Conservation (phyloP, 768 basidiomycete genomes). For the Lactarius sp. region DNA sequence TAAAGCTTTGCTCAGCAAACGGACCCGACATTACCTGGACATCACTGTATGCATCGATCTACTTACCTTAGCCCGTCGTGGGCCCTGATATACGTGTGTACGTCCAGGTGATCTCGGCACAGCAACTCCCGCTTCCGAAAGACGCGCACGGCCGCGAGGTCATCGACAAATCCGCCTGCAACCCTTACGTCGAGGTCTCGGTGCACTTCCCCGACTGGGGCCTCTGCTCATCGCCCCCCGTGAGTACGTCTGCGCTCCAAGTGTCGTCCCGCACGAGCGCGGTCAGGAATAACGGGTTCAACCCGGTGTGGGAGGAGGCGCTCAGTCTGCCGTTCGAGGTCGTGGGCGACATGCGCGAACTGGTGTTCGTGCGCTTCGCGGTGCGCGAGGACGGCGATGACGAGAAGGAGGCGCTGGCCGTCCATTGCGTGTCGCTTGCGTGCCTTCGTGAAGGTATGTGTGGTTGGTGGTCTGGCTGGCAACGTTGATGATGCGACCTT, state of each 20-base stretch:
- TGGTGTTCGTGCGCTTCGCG: conserved; percentile 79
- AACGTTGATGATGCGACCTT: conserved; percentile 28
- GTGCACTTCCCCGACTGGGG: conserved; percentile 73
- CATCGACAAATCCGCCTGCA: conserved; percentile 48
- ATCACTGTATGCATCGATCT: conserved; percentile 45
- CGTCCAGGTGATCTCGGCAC: conserved; percentile 71
- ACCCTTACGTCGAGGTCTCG: conserved; percentile 80
- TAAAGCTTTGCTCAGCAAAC: conserved; percentile 50
- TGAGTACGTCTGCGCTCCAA: conserved; percentile 38
- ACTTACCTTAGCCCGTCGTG: not conserved
- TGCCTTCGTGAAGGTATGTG: conserved; percentile 64
- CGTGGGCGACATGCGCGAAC: conserved; percentile 69
- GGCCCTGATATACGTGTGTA: not conserved
- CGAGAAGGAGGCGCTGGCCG: conserved; percentile 62
- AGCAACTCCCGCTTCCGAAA: conserved; percentile 76
- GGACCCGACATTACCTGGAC: conserved; percentile 57
- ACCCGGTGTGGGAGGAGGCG: conserved; percentile 79
- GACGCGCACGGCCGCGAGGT: conserved; percentile 60
- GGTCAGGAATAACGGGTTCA: conserved; percentile 87
- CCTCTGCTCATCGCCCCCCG: conserved; percentile 31
- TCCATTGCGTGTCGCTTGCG: conserved; percentile 69
- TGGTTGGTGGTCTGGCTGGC: not conserved
- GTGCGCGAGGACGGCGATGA: conserved; percentile 61
- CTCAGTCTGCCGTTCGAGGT: conserved; percentile 71
- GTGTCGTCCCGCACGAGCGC: conserved; percentile 53